These are phyloP conservation scores for Rhytidhysteron rufulum DNA, from an alignment of 2,329 filamentous ascomycete species.

Conservation along the genomic window DNA sequence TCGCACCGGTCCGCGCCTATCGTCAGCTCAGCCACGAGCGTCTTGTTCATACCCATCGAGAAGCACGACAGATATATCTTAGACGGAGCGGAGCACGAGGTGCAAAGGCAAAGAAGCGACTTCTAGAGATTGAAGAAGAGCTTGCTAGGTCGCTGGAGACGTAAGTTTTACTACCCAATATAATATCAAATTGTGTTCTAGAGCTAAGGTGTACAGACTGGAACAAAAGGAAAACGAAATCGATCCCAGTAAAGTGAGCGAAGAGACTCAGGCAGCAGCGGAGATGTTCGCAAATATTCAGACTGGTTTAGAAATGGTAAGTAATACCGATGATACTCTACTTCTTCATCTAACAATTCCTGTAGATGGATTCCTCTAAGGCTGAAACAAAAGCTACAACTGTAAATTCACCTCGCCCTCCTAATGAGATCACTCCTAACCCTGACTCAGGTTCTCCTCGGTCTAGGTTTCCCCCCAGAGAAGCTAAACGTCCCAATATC, in stretches of 20 bases:
- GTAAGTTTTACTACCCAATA: slow-evolving; percentile 37
- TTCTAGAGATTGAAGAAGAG: slow-evolving; percentile 65
- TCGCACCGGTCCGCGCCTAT: slow-evolving; percentile 58
- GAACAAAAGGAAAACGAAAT: slow-evolving; percentile 56
- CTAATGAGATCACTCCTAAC: background rate
- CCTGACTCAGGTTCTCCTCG: slow-evolving; percentile 52
- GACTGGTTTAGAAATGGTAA: slow-evolving; percentile 54
- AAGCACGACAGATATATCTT: slow-evolving; percentile 68
- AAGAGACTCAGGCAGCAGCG: slow-evolving; percentile 65
- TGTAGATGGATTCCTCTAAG: slow-evolving; percentile 53
- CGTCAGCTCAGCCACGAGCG: slow-evolving; percentile 61
- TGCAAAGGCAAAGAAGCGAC: slow-evolving; percentile 68
- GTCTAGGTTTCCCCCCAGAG: slow-evolving; percentile 67
- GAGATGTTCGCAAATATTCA: slow-evolving; percentile 69
- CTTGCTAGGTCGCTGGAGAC: slow-evolving; percentile 54
- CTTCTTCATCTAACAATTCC: background rate
- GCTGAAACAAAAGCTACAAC: slow-evolving; percentile 63
- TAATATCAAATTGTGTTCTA: background rate
- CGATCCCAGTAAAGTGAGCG: slow-evolving; percentile 52
- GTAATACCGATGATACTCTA: background rate
- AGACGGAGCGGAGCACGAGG: slow-evolving; percentile 73
- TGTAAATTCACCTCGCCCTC: slow-evolving; percentile 10
- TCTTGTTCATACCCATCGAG: slow-evolving; percentile 60
- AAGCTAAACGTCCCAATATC: slow-evolving; percentile 57
- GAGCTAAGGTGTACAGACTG: slow-evolving; percentile 22